Evolutionary conservation across 2,329 filamentous ascomycete species (phyloP), one percentile per base, ranked within the genome.

Genomic region (Colletotrichum lentis): DNA sequence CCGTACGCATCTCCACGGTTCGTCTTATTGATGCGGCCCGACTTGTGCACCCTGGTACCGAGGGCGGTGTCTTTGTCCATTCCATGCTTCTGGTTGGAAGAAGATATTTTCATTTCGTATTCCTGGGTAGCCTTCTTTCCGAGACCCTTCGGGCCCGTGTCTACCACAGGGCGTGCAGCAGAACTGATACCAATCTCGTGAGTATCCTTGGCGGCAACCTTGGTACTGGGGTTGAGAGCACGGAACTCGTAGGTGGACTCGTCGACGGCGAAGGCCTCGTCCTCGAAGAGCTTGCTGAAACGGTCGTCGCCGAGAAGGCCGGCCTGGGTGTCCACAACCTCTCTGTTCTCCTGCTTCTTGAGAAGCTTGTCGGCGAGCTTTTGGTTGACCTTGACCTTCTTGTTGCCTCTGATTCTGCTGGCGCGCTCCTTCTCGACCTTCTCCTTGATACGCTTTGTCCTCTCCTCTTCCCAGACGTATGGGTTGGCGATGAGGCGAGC

Each of bases 401-500:
- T 97, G 80, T 90, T 93, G 71, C 95, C 94, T 73, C 96, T 88
- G 75, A 99, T 98, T 72, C 96, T 88, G 77, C 90, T 96, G 75
- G 96, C 93, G n/a, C 96, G 89, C 80, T 98, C 94, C 81, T 97
- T 97, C 76, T 97, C 93, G 71, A 99, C 93, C 85, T 95, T 97
- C 76, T 97, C 93, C 79, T 95, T 93, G 73, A 99, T 89, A 72
- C 91, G 90, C 84, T 97, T 97, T 69, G 90, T 90, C 65, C 94
- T 88, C 78, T 98, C 93, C 75, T 98, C 93, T 76, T 97, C 93
- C 86, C 92, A 97, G 60, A 96, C 87, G 76, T 96, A 96, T 0
- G 96, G 96, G 79, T 98, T 97, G 57, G 92, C 91, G 74, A 98
- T 97, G 69, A 99, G 83, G 63, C 92, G 86, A 20, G 96, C 96